Conservation (phyloP, 148 eudicot genomes). For the Rheum nobile region DNA sequence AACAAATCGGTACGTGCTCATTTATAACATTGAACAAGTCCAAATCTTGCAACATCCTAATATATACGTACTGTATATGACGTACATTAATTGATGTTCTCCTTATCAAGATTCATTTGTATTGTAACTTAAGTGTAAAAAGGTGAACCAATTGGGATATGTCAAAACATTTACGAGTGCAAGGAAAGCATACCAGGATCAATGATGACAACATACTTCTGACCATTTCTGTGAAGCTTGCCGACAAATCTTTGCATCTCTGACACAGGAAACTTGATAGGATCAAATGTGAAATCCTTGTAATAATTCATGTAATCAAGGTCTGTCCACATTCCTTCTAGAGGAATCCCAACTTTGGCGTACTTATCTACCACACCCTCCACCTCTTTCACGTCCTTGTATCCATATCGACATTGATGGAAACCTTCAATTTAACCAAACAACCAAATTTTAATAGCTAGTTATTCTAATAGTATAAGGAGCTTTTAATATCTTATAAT, state of each 20-base stretch:
- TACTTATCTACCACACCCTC: conserved; percentile 54
- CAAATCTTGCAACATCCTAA: no score
- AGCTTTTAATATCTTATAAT: no score
- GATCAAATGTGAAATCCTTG: conserved; percentile 80
- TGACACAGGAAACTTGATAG: conserved; percentile 48
- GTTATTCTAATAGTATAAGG: no score
- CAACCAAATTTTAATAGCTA: not conserved
- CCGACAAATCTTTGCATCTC: conserved; percentile 47
- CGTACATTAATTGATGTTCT: no score
- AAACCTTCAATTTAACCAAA: conserved; percentile 35
- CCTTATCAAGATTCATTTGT: no score
- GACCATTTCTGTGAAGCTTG: conserved; percentile 56
- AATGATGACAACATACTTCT: conserved; percentile 60
- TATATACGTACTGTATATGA: no score
- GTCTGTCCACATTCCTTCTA: conserved; percentile 85
- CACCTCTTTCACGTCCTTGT: conserved; percentile 40
- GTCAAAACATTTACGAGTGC: no score
- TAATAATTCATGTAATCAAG: conserved; percentile 79
- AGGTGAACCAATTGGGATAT: not conserved
- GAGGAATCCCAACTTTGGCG: conserved; percentile 47
- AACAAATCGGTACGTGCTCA: not conserved
- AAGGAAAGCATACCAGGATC: conserved; percentile 61
- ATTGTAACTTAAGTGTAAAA: no score
- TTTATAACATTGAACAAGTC: no score
- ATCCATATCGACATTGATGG: conserved; percentile 80